phyloP scores from a whole-genome alignment of 148 eudicot genomes.

The Vaccinium corymbosum region DNA sequence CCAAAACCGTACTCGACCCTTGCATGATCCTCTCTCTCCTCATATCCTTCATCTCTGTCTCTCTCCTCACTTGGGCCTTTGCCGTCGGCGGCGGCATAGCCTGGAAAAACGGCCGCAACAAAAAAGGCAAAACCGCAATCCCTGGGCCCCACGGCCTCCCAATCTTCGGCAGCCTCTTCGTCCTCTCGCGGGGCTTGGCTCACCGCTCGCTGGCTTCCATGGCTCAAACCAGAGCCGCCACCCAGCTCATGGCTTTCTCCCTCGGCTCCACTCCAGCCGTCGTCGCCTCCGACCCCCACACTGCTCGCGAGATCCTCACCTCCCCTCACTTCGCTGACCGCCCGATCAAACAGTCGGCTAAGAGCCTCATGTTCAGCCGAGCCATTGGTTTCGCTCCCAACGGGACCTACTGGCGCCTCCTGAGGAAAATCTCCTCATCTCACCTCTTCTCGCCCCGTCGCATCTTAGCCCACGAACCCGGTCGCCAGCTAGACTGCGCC shows the following conservation, averaged over 20 bases:
- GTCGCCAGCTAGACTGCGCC: slow-evolving; percentile 41
- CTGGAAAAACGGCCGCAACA: slow-evolving; percentile 49
- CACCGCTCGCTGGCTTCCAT: slow-evolving; percentile 51
- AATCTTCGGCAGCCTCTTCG: slow-evolving; percentile 44
- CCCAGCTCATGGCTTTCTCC: slow-evolving; percentile 63
- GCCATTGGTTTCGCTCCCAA: slow-evolving; percentile 76
- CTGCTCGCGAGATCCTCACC: slow-evolving; percentile 52
- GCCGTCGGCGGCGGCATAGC: slow-evolving; percentile 52
- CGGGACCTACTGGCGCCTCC: slow-evolving; percentile 60
- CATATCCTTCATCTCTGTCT: slow-evolving; percentile 11
- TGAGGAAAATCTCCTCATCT: slow-evolving; percentile 49
- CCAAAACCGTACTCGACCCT: slow-evolving; percentile 18
- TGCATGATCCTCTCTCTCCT: slow-evolving; percentile 18
- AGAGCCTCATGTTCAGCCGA: slow-evolving; percentile 57
- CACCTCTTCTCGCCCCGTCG: slow-evolving; percentile 56
- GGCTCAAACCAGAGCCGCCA: slow-evolving; percentile 30
- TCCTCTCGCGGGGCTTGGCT: slow-evolving; percentile 47
- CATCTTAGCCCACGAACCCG: slow-evolving; percentile 41
- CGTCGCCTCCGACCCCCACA: slow-evolving; percentile 44
- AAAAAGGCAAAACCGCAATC: slow-evolving; percentile 36
- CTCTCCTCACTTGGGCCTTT: slow-evolving; percentile 36
- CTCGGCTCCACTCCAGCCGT: slow-evolving; percentile 49
- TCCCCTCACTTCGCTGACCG: slow-evolving; percentile 60
- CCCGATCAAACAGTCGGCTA: slow-evolving; percentile 64
- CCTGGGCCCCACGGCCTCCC: slow-evolving; percentile 58